These are phyloP conservation scores for Tolypocladium cylindrosporum DNA, from an alignment of 2,329 filamentous ascomycete genomes.

Conservation along the genomic window DNA sequence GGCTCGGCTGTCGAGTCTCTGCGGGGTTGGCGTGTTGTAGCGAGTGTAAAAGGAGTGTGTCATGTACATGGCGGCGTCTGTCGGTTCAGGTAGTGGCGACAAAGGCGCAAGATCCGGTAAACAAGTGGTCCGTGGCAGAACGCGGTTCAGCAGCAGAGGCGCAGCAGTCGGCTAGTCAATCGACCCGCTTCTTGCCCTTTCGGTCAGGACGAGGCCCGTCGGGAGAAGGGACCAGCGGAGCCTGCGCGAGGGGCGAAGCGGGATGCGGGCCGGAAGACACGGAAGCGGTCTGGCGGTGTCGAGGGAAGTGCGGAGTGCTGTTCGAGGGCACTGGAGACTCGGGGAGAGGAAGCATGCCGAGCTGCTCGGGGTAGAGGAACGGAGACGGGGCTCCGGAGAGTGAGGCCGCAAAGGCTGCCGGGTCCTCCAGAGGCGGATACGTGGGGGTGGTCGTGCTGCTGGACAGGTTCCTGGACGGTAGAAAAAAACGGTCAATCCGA, in stretches of 20 bases:
- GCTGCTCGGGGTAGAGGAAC: constrained; percentile 31
- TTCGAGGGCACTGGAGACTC: constrained; percentile 31
- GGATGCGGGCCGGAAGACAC: constrained; percentile 24
- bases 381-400: constrained; percentile 31
- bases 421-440: constrained; percentile 33
- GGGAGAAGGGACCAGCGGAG: constrained; percentile 15
- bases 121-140: constrained; percentile 9
- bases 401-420: constrained; percentile 24
- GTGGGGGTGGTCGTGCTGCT: constrained; percentile 28
- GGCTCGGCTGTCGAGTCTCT: constrained; percentile 2
- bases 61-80: constrained; percentile 24
- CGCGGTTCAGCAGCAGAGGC: constrained; percentile 6
- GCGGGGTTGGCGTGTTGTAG: constrained; percentile 11
- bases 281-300: constrained; percentile 28
- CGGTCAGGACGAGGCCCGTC: constrained; percentile 1
- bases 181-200: constrained; percentile 24
- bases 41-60: constrained; percentile 28
- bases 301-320: constrained; percentile 19
- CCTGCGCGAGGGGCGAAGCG: constrained; percentile 23
- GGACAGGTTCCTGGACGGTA: constrained; percentile 34
- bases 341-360: constrained; percentile 33
- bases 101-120: not conserved
- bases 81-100: constrained; percentile 5
- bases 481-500: constrained; percentile 40
- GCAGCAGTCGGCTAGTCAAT: constrained; percentile 12